A percentile compares a stretch with the other conserved stretches of the same genome.
These are phyloP conservation scores for Hippophae rhamnoides DNA, from an alignment of 306 rosid species.

Conservation along the genomic window DNA sequence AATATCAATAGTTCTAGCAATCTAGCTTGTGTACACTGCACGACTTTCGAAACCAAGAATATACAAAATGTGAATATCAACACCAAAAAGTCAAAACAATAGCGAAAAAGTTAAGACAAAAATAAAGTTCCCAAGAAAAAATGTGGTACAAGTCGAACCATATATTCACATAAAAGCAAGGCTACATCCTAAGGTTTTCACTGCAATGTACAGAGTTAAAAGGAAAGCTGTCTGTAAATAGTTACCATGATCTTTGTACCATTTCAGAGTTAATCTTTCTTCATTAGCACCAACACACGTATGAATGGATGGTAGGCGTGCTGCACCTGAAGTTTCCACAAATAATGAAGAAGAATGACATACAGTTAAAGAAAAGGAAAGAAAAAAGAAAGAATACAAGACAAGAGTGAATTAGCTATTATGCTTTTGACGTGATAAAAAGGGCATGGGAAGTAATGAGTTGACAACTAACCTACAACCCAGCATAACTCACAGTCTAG, in stretches of 20 bases:
- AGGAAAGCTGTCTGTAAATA: slow-evolving; percentile 17
- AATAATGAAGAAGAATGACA: slow-evolving; percentile 18
- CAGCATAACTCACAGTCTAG: no score
- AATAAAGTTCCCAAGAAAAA: no score
- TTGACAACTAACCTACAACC: no score
- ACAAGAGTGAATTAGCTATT: not conserved
- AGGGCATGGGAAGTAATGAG: not conserved
- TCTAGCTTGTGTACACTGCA: no score
- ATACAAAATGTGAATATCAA: no score
- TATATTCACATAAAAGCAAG: slow-evolving; percentile 6
- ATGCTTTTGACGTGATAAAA: not conserved
- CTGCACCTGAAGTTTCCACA: slow-evolving; percentile 47
- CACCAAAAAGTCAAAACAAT: no score
- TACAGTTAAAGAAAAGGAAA: not conserved
- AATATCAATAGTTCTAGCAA: no score
- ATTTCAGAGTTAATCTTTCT: slow-evolving; percentile 88
- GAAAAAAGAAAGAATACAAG: slow-evolving; percentile 3
- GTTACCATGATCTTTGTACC: slow-evolving; percentile 94
- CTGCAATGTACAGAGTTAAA: not conserved
- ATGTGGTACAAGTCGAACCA: not conserved
- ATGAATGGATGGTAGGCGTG: slow-evolving; percentile 91
- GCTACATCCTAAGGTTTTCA: slow-evolving; percentile 1
- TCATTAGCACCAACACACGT: slow-evolving; percentile 92
- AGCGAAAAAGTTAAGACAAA: no score
- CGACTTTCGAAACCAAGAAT: no score